Conservation (phyloP, 106 monocot species). For the Phalaenopsis equestris region DNA sequence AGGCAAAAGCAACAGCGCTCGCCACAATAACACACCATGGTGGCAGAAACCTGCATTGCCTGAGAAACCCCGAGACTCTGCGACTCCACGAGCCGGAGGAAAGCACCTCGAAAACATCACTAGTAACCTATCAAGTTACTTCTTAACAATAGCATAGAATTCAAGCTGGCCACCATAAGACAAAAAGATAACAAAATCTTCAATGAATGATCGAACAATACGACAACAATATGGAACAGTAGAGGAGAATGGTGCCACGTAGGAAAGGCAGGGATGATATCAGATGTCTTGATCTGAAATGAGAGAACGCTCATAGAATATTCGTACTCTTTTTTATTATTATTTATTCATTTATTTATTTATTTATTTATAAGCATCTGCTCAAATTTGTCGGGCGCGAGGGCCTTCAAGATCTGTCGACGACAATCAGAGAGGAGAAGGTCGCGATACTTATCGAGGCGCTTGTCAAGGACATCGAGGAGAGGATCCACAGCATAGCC, state of each 20-base stretch:
- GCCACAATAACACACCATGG: slow-evolving; percentile 82
- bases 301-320: slow-evolving; percentile 96
- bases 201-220: slow-evolving; percentile 84
- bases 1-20: slow-evolving; percentile 58
- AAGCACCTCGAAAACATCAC: slow-evolving; percentile 71
- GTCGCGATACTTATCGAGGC: slow-evolving; percentile 95
- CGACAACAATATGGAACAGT: slow-evolving; percentile 86
- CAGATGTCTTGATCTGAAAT: slow-evolving; percentile 84
- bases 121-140: slow-evolving; percentile 76
- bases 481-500: slow-evolving; percentile 69
- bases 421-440: slow-evolving; percentile 85
- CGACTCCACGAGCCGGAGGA: slow-evolving; percentile 47
- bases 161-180: slow-evolving; percentile 86
- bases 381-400: slow-evolving; percentile 71
- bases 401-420: slow-evolving; percentile 69
- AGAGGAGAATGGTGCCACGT: slow-evolving; percentile 83
- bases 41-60: slow-evolving; percentile 95
- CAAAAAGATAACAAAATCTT: slow-evolving; percentile 95
- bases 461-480: slow-evolving; percentile 73
- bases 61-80: slow-evolving; percentile 64
- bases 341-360: too few relatives aligned
- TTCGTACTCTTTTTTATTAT: slow-evolving; percentile 98
- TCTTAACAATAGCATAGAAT: slow-evolving; percentile 67
- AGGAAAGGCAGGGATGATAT: slow-evolving; percentile 94
- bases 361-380: slow-evolving; percentile 98